These are phyloP conservation scores for Niebla homalea DNA, from an alignment of 495 filamentous ascomycete genomes.

Conservation along the genomic window DNA sequence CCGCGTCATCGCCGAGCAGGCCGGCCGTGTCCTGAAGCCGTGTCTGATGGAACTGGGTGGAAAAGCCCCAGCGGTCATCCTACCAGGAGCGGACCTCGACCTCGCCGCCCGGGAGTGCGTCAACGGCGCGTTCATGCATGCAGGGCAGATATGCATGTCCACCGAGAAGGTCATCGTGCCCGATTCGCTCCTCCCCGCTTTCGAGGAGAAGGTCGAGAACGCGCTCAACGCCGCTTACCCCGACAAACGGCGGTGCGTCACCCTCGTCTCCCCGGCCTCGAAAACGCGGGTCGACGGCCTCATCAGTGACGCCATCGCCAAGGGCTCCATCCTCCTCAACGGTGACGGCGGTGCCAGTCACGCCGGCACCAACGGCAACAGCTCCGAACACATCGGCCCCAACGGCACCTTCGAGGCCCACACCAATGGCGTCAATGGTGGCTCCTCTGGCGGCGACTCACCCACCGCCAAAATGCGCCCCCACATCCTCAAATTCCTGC, in stretches of 20 bases:
- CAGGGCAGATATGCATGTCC: slow-evolving; percentile 85
- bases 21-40: slow-evolving; percentile 43
- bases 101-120: slow-evolving; percentile 40
- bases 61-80: slow-evolving; percentile 45
- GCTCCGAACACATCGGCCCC: no score
- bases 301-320: slow-evolving; percentile 47
- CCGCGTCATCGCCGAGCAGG: slow-evolving; percentile 40
- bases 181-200: slow-evolving; percentile 48
- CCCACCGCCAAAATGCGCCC: slow-evolving; percentile 44
- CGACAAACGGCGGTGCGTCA: background rate
- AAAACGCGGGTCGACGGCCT: slow-evolving; percentile 58
- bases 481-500: slow-evolving; percentile 56
- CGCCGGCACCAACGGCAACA: background rate
- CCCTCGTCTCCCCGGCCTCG: slow-evolving; percentile 46
- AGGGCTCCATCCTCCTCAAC: slow-evolving; percentile 54
- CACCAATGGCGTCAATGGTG: slow-evolving; percentile 1
- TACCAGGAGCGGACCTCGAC: slow-evolving; percentile 45
- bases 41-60: slow-evolving; percentile 50
- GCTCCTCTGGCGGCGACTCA: slow-evolving; percentile 28
- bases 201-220: slow-evolving; percentile 34
- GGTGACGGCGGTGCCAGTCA: slow-evolving; percentile 34
- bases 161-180: slow-evolving; percentile 84
- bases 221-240: slow-evolving; percentile 24
- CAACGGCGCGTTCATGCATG: slow-evolving; percentile 40
- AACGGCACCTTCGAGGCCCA: slow-evolving; percentile 30